Evolutionary conservation across 106 monocot species (phyloP).

Genomic region (Allium cepa): DNA sequence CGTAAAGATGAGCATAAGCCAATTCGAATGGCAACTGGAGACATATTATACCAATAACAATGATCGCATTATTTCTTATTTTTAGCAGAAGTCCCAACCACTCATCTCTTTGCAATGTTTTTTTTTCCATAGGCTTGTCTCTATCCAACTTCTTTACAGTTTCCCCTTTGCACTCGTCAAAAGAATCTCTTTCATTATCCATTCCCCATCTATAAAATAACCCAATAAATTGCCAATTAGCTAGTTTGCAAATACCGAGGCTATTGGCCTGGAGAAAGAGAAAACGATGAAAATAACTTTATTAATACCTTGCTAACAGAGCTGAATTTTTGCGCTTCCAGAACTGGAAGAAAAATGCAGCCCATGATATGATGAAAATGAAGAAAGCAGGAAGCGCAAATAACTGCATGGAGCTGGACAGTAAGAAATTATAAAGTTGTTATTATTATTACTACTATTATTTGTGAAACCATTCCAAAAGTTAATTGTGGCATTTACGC

Average conservation of each 20-base stretch:
- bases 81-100: conserved; percentile 66
- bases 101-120: conserved; percentile 68
- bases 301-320: conserved; percentile 59
- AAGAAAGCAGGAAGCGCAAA: conserved; percentile 72
- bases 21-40: conserved; percentile 90
- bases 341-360: conserved; percentile 79
- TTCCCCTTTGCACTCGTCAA: conserved; percentile 7
- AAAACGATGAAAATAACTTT: background rate
- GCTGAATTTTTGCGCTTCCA: conserved; percentile 93
- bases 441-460: background rate
- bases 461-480: background rate
- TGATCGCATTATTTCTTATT: conserved; percentile 67
- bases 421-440: conserved; percentile 1
- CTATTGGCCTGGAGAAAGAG: background rate
- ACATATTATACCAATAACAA: conserved; percentile 80
- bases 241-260: background rate
- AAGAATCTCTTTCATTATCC: conserved; percentile 21
- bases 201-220: conserved; percentile 72
- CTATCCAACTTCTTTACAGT: conserved; percentile 23
- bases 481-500: no score
- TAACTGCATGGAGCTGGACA: conserved; percentile 50
- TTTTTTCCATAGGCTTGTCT: conserved; percentile 42
- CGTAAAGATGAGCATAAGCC: conserved; percentile 88
- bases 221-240: background rate
- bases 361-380: conserved; percentile 73